Conservation (phyloP, 2,329 filamentous ascomycete genomes). For the Pyrenophora seminiperda region DNA sequence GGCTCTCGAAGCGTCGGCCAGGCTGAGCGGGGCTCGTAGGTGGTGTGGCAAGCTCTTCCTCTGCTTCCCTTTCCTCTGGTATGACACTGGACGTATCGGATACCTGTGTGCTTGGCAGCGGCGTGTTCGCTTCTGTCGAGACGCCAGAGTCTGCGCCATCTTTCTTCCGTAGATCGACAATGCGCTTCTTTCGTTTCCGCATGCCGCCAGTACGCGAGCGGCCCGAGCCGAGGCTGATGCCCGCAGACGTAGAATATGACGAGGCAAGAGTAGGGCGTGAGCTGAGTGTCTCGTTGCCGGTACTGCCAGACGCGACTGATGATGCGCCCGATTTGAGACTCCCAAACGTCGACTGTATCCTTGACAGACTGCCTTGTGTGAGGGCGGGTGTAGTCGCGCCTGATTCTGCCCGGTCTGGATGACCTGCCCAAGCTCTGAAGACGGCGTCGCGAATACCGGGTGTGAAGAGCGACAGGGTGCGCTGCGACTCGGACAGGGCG, state of each 20-base stretch:
- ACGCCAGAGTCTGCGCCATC: conserved; percentile 55
- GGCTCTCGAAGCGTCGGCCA: conserved; percentile 30
- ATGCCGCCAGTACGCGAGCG: conserved; percentile 65
- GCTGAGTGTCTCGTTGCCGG: conserved; percentile 55
- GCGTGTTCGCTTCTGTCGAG: conserved; percentile 58
- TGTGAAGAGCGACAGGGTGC: conserved; percentile 88
- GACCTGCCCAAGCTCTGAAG: conserved; percentile 88
- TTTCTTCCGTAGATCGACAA: conserved; percentile 77
- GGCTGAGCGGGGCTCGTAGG: conserved; percentile 36
- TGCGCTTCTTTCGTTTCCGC: conserved; percentile 80
- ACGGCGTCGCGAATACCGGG: conserved; percentile 88
- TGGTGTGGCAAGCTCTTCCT: conserved; percentile 42
- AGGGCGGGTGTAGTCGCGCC: conserved; percentile 49
- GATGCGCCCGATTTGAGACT: conserved; percentile 55
- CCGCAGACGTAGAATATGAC: conserved; percentile 61
- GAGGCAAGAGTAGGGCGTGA: conserved; percentile 71
- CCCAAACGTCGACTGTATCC: conserved; percentile 53
- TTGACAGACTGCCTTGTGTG: conserved; percentile 52
- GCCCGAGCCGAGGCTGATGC: conserved; percentile 67
- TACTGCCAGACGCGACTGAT: conserved; percentile 51
- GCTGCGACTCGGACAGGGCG: conserved; percentile 82
- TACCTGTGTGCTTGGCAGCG: conserved; percentile 59
- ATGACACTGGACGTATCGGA: conserved; percentile 59
- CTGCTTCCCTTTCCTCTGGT: conserved; percentile 39
- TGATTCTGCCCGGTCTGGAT: conserved; percentile 70